Evolutionary conservation across 208 protist genomes (phyloP).

Genomic region (Leishmania guyanensis): DNA sequence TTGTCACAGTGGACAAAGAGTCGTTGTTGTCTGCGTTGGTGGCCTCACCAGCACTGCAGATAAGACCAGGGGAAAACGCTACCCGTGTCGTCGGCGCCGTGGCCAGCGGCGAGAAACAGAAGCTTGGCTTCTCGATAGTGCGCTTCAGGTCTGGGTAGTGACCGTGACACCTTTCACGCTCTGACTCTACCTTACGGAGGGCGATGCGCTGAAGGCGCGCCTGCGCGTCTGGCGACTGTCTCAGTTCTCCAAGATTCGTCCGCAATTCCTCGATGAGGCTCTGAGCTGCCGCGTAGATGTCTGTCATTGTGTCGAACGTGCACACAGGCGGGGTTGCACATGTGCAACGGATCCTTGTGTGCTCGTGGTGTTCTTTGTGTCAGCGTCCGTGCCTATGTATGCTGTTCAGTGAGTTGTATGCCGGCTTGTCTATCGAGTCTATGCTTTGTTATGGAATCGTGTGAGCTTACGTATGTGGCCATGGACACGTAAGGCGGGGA

Average conservation of each 20-base stretch:
- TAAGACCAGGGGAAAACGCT: conserved; percentile 2
- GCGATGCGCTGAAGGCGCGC: conserved; percentile 5
- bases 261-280: conserved; percentile 10
- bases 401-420: not conserved
- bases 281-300: conserved; percentile 14
- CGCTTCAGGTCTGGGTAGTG: conserved; percentile 6
- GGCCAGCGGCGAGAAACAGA: conserved; percentile 23
- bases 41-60: not conserved
- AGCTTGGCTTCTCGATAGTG: not conserved
- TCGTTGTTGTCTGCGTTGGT: not conserved
- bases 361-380: not conserved
- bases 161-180: not conserved
- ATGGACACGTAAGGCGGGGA: not conserved
- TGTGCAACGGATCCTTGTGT: not conserved
- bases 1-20: not conserved
- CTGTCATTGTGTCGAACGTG: not conserved
- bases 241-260: conserved; percentile 7
- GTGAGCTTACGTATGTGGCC: not conserved
- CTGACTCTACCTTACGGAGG: not conserved
- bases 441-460: not conserved
- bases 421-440: not conserved
- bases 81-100: conserved; percentile 27
- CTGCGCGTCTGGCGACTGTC: conserved; percentile 3
- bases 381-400: not conserved
- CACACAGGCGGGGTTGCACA: no score